Evolutionary conservation across 164 flowering plant genomes (phyloP), one percentile per base, ranked within the genome.

Genomic region (Houttuynia cordata): DNA sequence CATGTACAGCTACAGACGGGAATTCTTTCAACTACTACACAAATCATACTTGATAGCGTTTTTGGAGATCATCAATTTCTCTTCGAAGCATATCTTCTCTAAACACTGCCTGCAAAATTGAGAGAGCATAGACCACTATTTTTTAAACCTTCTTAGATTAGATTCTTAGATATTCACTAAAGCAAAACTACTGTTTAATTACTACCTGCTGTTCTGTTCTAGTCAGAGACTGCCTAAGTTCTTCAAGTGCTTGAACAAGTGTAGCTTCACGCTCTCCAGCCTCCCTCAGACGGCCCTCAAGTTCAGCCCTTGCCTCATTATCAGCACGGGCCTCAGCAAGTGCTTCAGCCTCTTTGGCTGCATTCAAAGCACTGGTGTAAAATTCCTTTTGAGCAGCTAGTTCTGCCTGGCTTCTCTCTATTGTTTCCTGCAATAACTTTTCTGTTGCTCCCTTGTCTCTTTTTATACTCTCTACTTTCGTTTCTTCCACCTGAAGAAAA

Each of bases 21-120:
- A 24, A 62, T 25, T 23, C 9, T 51, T 17, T 23, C 40, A 59
- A 62, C 50, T 71, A 63, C 54, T 22, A 51, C 3, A 34, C 14
- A 45, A 45, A 10, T 69, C 78, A 24, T 57, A 94, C 99, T 73
- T 87, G 97, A 72, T 87, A 94, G 56, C 96, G 91, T 73, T 79
- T 85, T 64, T 88, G 96, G 77, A 94, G 96, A 76, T 94, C 99
- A 66, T 87, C 99, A 78, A 94, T 81, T 66, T 94, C 97, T 70
- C 81, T 73, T 49, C 74, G 88, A 57, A 85, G 80, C 87, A 81
- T 87, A 64, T 94, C 99, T 77, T 94, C 99, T 72, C 88, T 85
- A 61, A 81, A 87, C 61, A 75, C 87, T 64, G 83, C 89, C 99
- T 93, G 77, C 71, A 77, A 59, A 53, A 50, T 58, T 20, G 68